Evolutionary conservation across 1,139 yeast genomes (phyloP), one percentile per base, ranked within the genome.

Genomic region (Ashbya aceris): DNA sequence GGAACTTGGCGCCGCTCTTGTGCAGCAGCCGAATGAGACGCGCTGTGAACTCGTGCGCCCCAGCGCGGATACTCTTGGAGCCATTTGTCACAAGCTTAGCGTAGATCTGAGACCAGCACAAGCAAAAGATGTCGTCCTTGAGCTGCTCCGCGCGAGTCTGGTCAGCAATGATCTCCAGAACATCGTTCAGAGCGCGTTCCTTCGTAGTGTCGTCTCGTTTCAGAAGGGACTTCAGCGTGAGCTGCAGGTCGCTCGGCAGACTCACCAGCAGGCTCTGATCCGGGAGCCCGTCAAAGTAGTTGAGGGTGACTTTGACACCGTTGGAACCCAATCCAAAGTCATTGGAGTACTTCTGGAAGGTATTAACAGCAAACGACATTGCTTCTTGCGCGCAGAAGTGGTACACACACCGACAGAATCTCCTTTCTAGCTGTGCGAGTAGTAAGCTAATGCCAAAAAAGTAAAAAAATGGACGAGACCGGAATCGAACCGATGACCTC

Each of bases 401-500:
- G 5, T 17, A 17, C 23, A 3, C 5, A 17, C 5, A 17, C 23
- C 23, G 23, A 17, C 23, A 17, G 23, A 6, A 17, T 17, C 23
- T 17, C 23, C 23, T 17, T 17, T 17, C 23, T 17, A 17, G 23
- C 23, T 17, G 23, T 6, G 23, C 23, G 23, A 17, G 23, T 6
- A 17, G 23, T 6, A 6, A 6, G 23, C 23, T 3, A 4, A 17
- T 17, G 23, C 23, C 6, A 6, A 17, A 17, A 17, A 17, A 17
- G 6, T 54, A 57, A 58, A 54, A 41, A 48, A 52, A 17, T 78
- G 83, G 84, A 78, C 83, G 82, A 79, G 84, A 76, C 79, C 78
- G 83, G 84, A 78, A 73, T 78, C 81, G 84, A 78, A 78, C 84
- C 83, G 78, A 78, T 74, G 85, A 78, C 84, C 84, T 77, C 74